A percentile compares a stretch with the other conserved stretches of the same genome.
These are phyloP conservation scores for Neurospora sp. DNA, from an alignment of 495 filamentous ascomycete genomes.

Conservation along the genomic window DNA sequence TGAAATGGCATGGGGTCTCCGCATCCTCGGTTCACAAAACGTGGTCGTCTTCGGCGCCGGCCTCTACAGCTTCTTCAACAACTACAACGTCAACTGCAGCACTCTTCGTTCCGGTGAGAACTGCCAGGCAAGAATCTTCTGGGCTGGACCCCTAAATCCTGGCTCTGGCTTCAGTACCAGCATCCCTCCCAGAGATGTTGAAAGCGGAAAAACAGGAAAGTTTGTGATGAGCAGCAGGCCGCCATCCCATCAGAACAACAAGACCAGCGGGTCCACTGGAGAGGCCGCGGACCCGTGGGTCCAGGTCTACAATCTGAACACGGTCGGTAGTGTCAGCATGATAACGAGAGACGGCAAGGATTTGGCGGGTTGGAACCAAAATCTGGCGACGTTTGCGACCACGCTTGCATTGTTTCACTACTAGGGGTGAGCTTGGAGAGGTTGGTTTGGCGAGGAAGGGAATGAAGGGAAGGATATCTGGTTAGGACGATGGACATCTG, in stretches of 20 bases:
- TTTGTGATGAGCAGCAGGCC: background rate
- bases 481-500: background rate
- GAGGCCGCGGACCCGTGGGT: background rate
- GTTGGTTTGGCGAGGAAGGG: background rate
- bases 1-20: constrained; percentile 64
- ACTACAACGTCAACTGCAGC: constrained; percentile 71
- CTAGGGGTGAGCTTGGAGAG: constrained; percentile 8
- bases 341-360: constrained; percentile 13
- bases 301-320: constrained; percentile 22
- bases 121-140: constrained; percentile 70
- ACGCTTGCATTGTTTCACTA: constrained; percentile 16
- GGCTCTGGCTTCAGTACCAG: background rate
- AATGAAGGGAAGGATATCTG: background rate
- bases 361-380: constrained; percentile 19
- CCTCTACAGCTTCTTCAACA: constrained; percentile 77
- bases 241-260: background rate
- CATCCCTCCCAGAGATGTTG: background rate
- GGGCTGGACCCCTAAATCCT: constrained; percentile 1
- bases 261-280: background rate
- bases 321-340: constrained; percentile 25
- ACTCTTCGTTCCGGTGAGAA: constrained; percentile 45
- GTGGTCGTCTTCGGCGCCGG: constrained; percentile 65
- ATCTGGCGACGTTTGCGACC: constrained; percentile 19
- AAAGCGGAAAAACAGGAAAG: background rate
- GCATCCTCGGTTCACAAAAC: constrained; percentile 54